These are phyloP conservation scores for Trypanosoma caninum DNA, from an alignment of 208 protist species.

Conservation along the genomic window DNA sequence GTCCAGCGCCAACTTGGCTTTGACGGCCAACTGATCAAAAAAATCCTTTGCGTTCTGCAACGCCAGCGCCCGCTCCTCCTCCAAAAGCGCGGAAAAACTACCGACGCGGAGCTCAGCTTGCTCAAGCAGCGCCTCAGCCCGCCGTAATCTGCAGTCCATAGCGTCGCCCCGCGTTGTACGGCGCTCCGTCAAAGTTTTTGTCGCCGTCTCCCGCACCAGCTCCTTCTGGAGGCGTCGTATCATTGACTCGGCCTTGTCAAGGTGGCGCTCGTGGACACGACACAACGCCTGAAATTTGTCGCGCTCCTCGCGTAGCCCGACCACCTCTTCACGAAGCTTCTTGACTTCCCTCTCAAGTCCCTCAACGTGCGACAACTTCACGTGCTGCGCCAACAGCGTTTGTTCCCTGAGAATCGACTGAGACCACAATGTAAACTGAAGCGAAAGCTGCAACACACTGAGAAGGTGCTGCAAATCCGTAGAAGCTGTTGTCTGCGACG, in stretches of 20 bases:
- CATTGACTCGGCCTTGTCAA: constrained; percentile 42
- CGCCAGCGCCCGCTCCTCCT: background rate
- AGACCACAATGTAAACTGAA: constrained; percentile 86
- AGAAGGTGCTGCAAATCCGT: constrained; percentile 68
- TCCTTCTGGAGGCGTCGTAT: constrained; percentile 47
- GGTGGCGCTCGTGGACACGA: constrained; percentile 32
- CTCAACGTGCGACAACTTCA: constrained; percentile 48
- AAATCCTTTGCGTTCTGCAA: background rate
- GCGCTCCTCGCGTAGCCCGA: constrained; percentile 37
- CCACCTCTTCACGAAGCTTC: constrained; percentile 21
- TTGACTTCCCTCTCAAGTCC: constrained; percentile 39
- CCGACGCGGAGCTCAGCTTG: constrained; percentile 3
- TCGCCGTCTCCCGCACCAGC: constrained; percentile 28
- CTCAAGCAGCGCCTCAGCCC: constrained; percentile 1
- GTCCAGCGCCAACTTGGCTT: constrained; percentile 1
- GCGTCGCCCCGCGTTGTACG: too few species aligned
- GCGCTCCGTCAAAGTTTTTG: too few species aligned
- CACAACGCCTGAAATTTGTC: constrained; percentile 42
- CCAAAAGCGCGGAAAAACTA: background rate
- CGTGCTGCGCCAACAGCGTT: constrained; percentile 40
- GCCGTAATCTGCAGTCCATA: background rate
- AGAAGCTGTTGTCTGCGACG: constrained; percentile 33
- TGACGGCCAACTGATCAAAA: background rate
- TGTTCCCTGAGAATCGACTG: constrained; percentile 71
- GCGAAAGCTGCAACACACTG: constrained; percentile 49